Percentiles rank a stretch among this genome's conserved stretches.
Conservation (phyloP, 2,329 filamentous ascomycete species). For the Thielaviopsis euricoi region DNA sequence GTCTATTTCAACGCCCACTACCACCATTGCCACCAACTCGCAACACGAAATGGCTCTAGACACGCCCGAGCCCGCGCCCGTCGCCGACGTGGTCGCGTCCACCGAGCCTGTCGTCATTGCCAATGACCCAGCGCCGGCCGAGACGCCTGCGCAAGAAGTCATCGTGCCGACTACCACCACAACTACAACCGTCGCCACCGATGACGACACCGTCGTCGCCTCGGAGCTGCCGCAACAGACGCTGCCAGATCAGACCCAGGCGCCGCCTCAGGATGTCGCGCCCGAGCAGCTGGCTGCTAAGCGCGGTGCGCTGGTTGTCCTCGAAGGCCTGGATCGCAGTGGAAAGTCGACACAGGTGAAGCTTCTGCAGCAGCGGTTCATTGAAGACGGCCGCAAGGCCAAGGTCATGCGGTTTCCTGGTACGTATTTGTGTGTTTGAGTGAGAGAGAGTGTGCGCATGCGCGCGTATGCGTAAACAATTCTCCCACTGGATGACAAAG, state of each 20-base stretch:
- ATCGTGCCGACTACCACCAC: background rate
- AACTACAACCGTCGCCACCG: too few species aligned
- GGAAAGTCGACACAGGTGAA: slow-evolving; percentile 87
- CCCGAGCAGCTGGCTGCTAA: slow-evolving; percentile 4
- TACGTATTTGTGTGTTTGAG: too few species aligned
- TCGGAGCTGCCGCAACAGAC: background rate
- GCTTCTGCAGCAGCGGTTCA: slow-evolving; percentile 40
- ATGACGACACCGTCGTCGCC: too few species aligned
- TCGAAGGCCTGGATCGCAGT: slow-evolving; percentile 79
- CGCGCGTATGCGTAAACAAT: too few species aligned
- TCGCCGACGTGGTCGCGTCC: slow-evolving; percentile 5
- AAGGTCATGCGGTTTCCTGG: slow-evolving; percentile 41
- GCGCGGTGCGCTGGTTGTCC: slow-evolving; percentile 61
- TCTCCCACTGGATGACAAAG: too few species aligned
- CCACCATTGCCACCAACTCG: background rate
- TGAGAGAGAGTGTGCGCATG: too few species aligned
- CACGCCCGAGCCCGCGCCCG: slow-evolving; percentile 1
- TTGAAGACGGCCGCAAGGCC: slow-evolving; percentile 31
- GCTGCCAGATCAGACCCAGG: background rate
- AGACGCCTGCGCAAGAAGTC: background rate
- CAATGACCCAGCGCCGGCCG: slow-evolving; percentile 2
- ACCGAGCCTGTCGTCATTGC: background rate
- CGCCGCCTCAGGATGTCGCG: slow-evolving; percentile 9
- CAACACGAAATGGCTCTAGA: background rate
- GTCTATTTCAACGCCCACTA: background rate